Conservation (phyloP, 2,329 filamentous ascomycete genomes). For the Claviceps lovelessii region DNA sequence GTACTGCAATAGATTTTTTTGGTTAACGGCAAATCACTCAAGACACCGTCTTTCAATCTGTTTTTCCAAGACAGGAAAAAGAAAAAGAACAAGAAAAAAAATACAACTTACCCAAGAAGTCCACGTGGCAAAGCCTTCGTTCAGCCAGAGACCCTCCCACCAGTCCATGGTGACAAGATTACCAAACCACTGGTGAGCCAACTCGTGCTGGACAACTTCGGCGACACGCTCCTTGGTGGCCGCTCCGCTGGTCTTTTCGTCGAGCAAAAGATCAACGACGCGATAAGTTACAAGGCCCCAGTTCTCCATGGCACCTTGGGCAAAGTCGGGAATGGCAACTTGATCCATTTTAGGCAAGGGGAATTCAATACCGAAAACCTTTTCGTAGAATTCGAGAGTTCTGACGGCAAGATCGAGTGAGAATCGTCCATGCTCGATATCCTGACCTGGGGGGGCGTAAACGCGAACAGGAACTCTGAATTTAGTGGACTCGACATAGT, state of each 20-base stretch:
- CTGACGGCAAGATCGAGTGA: slow-evolving; percentile 78
- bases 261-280: slow-evolving; percentile 66
- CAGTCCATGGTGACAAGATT: slow-evolving; percentile 98
- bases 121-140: slow-evolving; percentile 67
- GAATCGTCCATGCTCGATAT: slow-evolving; percentile 84
- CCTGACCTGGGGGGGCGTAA: slow-evolving; percentile 79
- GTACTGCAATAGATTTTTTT: slow-evolving; percentile 30
- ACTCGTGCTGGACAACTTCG: slow-evolving; percentile 90
- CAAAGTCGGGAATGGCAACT: slow-evolving; percentile 91
- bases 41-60: too few species aligned
- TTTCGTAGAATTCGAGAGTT: slow-evolving; percentile 88
- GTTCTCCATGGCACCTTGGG: slow-evolving; percentile 94
- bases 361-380: slow-evolving; percentile 59
- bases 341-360: slow-evolving; percentile 32
- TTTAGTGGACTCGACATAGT: slow-evolving; percentile 79
- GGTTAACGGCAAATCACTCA: background rate
- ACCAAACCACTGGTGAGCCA: slow-evolving; percentile 97
- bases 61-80: too few species aligned
- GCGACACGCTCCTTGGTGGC: slow-evolving; percentile 84
- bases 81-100: too few species aligned
- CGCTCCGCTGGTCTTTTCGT: slow-evolving; percentile 82
- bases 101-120: slow-evolving; percentile 18
- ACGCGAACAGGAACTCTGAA: slow-evolving; percentile 88
- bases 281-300: slow-evolving; percentile 95
- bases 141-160: slow-evolving; percentile 95